These are phyloP conservation scores for Leishmania lainsoni DNA, from an alignment of 208 protist species.

Conservation along the genomic window DNA sequence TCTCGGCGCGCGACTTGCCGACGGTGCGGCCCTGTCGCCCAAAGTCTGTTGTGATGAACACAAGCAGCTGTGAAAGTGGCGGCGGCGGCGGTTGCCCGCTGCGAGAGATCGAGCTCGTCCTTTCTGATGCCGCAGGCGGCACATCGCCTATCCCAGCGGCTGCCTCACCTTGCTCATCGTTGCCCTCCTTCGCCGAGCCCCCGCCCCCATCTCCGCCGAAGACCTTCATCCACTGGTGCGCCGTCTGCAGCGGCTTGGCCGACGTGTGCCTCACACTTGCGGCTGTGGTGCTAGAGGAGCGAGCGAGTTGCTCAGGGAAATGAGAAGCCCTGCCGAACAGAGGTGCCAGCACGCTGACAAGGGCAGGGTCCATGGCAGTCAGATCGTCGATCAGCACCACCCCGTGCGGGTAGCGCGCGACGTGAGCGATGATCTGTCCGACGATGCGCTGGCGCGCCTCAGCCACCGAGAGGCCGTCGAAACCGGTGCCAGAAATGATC, in stretches of 20 bases:
- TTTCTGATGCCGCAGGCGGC: not conserved
- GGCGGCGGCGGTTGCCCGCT: slow-evolving; percentile 19
- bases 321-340: slow-evolving; percentile 68
- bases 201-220: not conserved
- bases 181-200: not conserved
- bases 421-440: slow-evolving; percentile 44
- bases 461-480: slow-evolving; percentile 41
- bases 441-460: slow-evolving; percentile 49
- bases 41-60: slow-evolving; percentile 85
- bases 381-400: slow-evolving; percentile 82
- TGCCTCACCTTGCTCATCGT: not conserved
- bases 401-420: slow-evolving; percentile 67
- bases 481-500: slow-evolving; percentile 63
- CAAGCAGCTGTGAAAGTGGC: slow-evolving; percentile 57
- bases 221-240: not conserved
- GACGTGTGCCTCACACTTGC: not conserved
- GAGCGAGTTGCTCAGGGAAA: slow-evolving; percentile 67
- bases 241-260: not conserved
- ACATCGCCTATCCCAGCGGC: not conserved
- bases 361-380: slow-evolving; percentile 54
- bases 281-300: not conserved
- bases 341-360: slow-evolving; percentile 58
- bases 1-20: slow-evolving; percentile 54
- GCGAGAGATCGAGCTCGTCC: not conserved
- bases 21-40: slow-evolving; percentile 78